Evolutionary conservation across 2,329 filamentous ascomycete genomes (phyloP).

Genomic region (Cladosporium sp.): DNA sequence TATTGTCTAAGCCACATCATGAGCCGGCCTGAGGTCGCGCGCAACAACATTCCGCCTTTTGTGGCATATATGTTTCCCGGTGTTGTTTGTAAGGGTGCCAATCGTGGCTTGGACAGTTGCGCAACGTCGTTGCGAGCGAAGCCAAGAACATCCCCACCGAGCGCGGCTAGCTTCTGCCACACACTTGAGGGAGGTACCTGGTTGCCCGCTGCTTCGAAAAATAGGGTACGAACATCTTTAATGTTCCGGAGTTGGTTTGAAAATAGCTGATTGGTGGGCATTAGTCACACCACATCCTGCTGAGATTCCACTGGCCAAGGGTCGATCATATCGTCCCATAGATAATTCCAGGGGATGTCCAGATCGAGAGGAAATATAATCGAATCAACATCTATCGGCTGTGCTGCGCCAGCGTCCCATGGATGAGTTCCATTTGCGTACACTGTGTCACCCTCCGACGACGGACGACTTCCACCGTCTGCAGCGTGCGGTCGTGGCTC

Average conservation of each 20-base stretch:
- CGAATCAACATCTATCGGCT: background rate
- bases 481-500: background rate
- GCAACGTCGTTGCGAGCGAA: background rate
- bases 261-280: background rate
- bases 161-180: background rate
- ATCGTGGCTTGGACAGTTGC: background rate
- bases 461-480: no score
- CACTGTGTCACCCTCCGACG: background rate
- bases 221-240: background rate
- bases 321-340: conserved; percentile 7
- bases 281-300: background rate
- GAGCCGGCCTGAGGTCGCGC: background rate
- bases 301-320: background rate
- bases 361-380: background rate
- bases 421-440: background rate
- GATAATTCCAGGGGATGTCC: conserved; percentile 10
- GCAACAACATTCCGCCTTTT: background rate
- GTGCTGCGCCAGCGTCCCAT: background rate
- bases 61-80: background rate
- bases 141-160: background rate
- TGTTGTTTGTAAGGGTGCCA: background rate
- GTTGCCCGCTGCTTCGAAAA: background rate
- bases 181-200: background rate
- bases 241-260: background rate
- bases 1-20: background rate